Percentiles rank a stretch among this genome's conserved stretches.
These are phyloP conservation scores for Hericium coralloides DNA, from an alignment of 768 basidiomycete genomes.

Conservation along the genomic window DNA sequence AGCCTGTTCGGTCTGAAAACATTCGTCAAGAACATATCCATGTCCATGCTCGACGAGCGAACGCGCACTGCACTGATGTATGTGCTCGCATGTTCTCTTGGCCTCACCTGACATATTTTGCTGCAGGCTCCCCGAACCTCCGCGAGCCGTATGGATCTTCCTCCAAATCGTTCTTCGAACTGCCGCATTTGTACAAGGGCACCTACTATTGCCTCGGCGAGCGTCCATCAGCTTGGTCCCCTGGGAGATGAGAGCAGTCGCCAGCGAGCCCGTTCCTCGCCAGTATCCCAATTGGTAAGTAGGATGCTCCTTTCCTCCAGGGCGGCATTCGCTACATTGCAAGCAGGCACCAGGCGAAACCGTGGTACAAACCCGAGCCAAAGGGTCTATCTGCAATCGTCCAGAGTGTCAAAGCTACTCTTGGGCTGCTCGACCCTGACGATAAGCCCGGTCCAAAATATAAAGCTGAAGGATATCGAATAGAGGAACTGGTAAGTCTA, in stretches of 20 bases:
- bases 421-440: neutral
- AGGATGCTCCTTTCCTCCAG: no score
- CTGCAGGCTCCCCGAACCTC: neutral
- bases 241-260: no score
- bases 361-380: neutral
- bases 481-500: neutral
- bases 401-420: neutral
- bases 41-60: neutral
- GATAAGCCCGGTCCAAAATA: neutral
- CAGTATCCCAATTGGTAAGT: no score
- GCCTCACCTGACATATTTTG: neutral
- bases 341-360: neutral
- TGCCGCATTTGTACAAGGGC: no score
- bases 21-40: neutral
- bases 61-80: neutral
- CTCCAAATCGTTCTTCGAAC: no score
- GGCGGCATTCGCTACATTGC: no score
- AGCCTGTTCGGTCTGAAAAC: neutral
- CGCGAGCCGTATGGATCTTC: no score
- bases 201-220: no score
- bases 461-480: neutral
- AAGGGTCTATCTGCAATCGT: neutral
- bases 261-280: no score
- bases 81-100: no score
- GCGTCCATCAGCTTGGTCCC: no score